Conservation (phyloP, 163 green algal species). For the Chloromonas sp. region DNA sequence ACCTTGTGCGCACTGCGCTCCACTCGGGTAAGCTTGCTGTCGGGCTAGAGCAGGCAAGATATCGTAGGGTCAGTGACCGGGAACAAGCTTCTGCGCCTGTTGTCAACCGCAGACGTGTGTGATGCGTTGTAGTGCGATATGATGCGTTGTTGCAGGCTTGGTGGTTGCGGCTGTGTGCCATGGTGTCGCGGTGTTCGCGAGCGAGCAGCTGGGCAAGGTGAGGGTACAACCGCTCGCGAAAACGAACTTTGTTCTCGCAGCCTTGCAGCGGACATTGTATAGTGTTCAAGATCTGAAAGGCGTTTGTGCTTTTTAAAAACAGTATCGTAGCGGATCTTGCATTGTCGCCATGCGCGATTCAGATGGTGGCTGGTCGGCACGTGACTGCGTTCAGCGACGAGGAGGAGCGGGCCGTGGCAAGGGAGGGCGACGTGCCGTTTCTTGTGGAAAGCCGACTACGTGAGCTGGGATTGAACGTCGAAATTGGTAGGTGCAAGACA, state of each 20-base stretch:
- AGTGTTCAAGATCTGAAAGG: not conserved
- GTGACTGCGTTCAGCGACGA: not conserved
- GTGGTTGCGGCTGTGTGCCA: conserved; percentile 1
- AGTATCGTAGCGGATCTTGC: not conserved
- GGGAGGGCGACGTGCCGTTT: not conserved
- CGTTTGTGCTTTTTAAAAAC: too few relatives aligned
- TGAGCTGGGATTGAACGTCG: not conserved
- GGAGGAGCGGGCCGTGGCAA: not conserved
- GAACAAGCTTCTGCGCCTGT: too few relatives aligned
- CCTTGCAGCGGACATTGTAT: not conserved
- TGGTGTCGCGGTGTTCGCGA: not conserved
- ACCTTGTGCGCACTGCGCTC: not conserved
- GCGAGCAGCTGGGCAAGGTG: not conserved
- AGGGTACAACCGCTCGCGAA: not conserved
- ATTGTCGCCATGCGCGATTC: not conserved
- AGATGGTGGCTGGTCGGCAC: conserved; percentile 1
- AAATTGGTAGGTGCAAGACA: not conserved
- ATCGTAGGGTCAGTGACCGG: too few relatives aligned
- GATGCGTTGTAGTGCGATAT: not conserved
- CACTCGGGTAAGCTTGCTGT: not conserved
- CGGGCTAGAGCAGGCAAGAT: too few relatives aligned
- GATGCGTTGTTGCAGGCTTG: not conserved
- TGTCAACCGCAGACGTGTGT: not conserved
- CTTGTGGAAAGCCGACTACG: conserved; percentile 2
- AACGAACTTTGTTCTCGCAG: not conserved